These are phyloP conservation scores for Heliamphora exappendiculata DNA, from an alignment of 148 eudicot species.

Conservation along the genomic window DNA sequence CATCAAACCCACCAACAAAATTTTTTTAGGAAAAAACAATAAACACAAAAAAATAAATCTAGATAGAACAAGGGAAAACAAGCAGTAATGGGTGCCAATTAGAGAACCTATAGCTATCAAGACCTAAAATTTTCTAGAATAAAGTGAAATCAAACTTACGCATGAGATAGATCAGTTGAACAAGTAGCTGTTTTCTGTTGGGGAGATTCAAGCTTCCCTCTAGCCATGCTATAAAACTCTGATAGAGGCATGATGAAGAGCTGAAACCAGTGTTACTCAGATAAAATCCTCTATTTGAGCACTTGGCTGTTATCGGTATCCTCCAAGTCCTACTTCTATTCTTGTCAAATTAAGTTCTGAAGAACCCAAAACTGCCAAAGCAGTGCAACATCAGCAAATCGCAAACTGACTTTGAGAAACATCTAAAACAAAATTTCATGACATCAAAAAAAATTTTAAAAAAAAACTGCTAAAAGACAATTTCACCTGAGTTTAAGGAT, in stretches of 20 bases:
- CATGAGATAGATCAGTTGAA: constrained; percentile 35
- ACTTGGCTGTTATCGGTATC: constrained; percentile 9
- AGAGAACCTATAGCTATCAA: not conserved
- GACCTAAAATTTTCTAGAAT: not conserved
- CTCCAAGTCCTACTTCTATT: constrained; percentile 8
- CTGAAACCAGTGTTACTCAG: not conserved
- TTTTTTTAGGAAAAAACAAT: constrained; percentile 2
- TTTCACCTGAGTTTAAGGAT: constrained; percentile 5
- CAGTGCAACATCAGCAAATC: constrained; percentile 9
- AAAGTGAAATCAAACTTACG: constrained; percentile 37
- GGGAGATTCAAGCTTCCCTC: constrained; percentile 42
- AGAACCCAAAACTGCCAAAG: constrained; percentile 16
- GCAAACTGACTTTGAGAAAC: constrained; percentile 8
- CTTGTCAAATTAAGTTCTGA: not conserved
- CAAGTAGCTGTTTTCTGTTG: constrained; percentile 32
- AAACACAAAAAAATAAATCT: constrained; percentile 15
- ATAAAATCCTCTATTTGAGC: constrained; percentile 1
- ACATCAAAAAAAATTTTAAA: constrained; percentile 5
- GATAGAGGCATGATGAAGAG: constrained; percentile 58
- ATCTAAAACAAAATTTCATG: constrained; percentile 8
- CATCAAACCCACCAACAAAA: constrained; percentile 18
- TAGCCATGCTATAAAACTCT: constrained; percentile 51
- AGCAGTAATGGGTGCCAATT: constrained; percentile 6
- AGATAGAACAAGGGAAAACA: constrained; percentile 12
- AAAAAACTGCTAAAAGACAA: constrained; percentile 13